Conservation (phyloP, 2,329 filamentous ascomycete genomes). For the Emmonsia crescens region DNA sequence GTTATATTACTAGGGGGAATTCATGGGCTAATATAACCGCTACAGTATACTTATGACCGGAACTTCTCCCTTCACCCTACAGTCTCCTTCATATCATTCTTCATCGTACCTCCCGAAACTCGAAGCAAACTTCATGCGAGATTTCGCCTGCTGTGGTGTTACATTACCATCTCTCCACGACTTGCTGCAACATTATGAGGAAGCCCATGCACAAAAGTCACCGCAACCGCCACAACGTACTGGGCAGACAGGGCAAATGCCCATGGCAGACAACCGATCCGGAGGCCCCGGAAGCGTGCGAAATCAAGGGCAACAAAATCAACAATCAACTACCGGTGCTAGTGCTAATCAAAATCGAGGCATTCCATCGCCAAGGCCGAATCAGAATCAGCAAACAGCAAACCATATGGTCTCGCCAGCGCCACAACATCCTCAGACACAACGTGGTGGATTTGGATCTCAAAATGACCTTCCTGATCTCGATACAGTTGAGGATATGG, state of each 20-base stretch:
- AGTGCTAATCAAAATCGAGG: conserved; percentile 4
- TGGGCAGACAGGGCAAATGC: conserved; percentile 35
- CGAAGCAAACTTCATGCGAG: conserved; percentile 94
- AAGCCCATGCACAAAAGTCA: conserved; percentile 69
- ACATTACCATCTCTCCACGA: conserved; percentile 88
- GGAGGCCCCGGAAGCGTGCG: conserved; percentile 36
- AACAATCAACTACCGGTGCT: conserved; percentile 2
- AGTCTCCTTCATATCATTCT: conserved; percentile 92
- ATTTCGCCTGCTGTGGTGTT: conserved; percentile 89
- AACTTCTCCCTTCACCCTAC: conserved; percentile 82
- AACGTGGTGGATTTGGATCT: conserved; percentile 12
- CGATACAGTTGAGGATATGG: conserved; percentile 51
- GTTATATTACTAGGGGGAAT: conserved; percentile 10
- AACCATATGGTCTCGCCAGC: conserved; percentile 7
- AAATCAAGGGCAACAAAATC: conserved; percentile 14
- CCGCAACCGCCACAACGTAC: conserved; percentile 37
- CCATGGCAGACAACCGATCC: conserved; percentile 40
- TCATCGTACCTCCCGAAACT: conserved; percentile 93
- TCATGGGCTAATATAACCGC: conserved; percentile 7
- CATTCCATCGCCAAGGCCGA: conserved; percentile 8
- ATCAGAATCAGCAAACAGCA: conserved; percentile 19
- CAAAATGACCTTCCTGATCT: conserved; percentile 25
- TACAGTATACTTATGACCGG: conserved; percentile 85
- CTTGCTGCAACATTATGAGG: conserved; percentile 91
- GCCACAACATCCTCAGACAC: conserved; percentile 14